Base-by-base conservation (phyloP, 2,329 filamentous ascomycete species). In the Alternaria brassicicola region DNA sequence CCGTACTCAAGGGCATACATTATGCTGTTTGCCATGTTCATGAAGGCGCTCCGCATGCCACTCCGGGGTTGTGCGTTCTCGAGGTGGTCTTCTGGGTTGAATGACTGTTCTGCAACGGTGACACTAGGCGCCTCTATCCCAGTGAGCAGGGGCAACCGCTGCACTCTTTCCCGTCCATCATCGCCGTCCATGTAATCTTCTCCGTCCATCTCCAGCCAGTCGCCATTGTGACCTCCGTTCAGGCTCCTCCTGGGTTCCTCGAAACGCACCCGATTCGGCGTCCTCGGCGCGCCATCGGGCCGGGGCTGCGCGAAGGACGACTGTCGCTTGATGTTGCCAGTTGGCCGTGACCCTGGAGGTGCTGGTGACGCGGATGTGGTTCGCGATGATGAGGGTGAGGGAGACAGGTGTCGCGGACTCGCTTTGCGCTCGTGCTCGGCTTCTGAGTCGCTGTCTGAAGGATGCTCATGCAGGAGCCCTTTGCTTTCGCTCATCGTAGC, bases 21-120 rank as follows among this genome's bases (percentile, higher is more conserved):
- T 76, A 99, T 99, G 70, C 91, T 96, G 81, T 99, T 99, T 63
- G 95, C 94, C 95, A 99, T 99, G 80, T 99, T 99, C 93, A 98
- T 97, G 68, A 99, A 98, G 3, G 95, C 94, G 75, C 90, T 92
- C 62, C 86, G 84, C 79, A 98, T 84, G 5, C 90, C 90, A 57
- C 92, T 96, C 79, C 94, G 94, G 45, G 94, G 93, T 55, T 93
- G 85, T 19, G 85, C 83, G 62, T 78, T 82, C 66, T 88, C 85
- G 55, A 88, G 74, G 58, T 86, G 78, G 50, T 88, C 84, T 66
- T 87, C 84, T 0, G 84, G 81, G 54, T 86, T 83, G 57, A 84
- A 79, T 3, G 79, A 69, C 54, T 86, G 83, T 25, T 81, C 81
- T 78, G 83, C 91, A 46, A 96, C 79, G 10, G 91, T 88, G 45